phyloP scores from a whole-genome alignment of 345 rosid species.

The Durio zibethinus region DNA sequence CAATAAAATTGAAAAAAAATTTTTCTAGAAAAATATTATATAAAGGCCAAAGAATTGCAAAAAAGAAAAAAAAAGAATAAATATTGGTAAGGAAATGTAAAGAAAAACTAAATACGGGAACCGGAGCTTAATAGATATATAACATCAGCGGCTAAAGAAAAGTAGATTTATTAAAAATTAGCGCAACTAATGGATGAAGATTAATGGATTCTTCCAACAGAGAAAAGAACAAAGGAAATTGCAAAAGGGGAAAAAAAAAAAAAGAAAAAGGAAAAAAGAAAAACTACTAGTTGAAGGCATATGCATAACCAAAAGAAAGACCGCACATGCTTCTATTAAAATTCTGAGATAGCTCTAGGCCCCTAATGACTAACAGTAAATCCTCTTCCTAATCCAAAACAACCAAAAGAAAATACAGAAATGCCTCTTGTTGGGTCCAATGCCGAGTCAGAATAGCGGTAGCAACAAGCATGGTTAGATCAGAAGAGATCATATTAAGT shows the following conservation, averaged over 20 bases:
- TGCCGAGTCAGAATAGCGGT: too few relatives aligned
- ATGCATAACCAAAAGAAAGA: not conserved
- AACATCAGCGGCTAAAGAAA: not conserved
- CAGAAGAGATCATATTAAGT: too few relatives aligned
- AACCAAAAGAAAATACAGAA: not conserved
- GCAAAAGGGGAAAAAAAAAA: too few relatives aligned
- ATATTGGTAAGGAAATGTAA: not conserved
- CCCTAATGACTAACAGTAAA: not conserved
- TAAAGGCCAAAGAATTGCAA: too few relatives aligned
- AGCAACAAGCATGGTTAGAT: too few relatives aligned
- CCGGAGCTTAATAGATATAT: not conserved
- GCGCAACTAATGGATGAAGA: not conserved
- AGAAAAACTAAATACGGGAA: not conserved
- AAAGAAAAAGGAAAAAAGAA: too few relatives aligned
- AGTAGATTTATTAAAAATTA: not conserved
- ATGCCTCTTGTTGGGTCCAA: too few relatives aligned
- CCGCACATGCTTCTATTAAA: not conserved
- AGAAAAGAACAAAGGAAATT: too few relatives aligned
- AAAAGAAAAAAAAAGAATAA: too few relatives aligned
- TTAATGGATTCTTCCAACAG: too few relatives aligned
- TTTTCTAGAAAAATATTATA: too few relatives aligned
- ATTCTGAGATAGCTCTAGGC: not conserved
- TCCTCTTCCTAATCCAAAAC: not conserved
- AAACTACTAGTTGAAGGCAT: too few relatives aligned
- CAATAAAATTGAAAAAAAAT: not conserved